These are phyloP conservation scores for Oryza nivara DNA, from an alignment of 176 grass and related monocot genomes.

Conservation along the genomic window DNA sequence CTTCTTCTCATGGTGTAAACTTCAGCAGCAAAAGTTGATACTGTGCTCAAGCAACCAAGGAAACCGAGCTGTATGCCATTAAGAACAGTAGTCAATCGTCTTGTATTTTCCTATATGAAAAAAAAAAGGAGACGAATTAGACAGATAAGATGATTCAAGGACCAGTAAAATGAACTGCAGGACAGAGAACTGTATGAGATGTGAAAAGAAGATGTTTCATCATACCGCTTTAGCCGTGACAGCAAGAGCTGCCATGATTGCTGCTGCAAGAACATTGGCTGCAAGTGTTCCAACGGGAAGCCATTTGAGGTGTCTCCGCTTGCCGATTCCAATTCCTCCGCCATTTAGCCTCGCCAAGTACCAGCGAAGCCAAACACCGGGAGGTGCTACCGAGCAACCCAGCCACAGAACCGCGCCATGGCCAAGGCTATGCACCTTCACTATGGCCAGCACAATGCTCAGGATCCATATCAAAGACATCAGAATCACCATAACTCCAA, in stretches of 20 bases:
- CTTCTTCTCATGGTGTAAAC: constrained; percentile 87
- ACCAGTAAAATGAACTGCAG: background rate
- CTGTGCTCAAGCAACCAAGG: constrained; percentile 90
- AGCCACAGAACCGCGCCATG: constrained; percentile 69
- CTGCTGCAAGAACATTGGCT: constrained; percentile 87
- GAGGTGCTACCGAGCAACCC: constrained; percentile 76
- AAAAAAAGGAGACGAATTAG: background rate
- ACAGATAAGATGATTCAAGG: background rate
- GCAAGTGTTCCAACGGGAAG: constrained; percentile 81
- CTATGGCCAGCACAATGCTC: constrained; percentile 60
- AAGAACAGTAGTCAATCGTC: constrained; percentile 49
- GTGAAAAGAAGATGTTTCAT: background rate
- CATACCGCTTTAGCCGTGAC: constrained; percentile 72
- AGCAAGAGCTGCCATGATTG: constrained; percentile 74
- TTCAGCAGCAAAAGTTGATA: constrained; percentile 95
- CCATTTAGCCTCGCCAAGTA: constrained; percentile 86
- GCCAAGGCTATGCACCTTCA: constrained; percentile 54
- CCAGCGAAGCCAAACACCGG: constrained; percentile 90
- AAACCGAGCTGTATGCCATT: constrained; percentile 82
- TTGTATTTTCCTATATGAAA: constrained; percentile 68
- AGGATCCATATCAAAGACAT: constrained; percentile 65
- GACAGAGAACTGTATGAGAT: constrained; percentile 9
- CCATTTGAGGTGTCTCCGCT: constrained; percentile 67
- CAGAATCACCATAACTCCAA: constrained; percentile 53
- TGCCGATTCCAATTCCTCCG: constrained; percentile 72